Evolutionary conservation across 148 eudicot species (phyloP).

Genomic region (Dianthus caryophyllus): DNA sequence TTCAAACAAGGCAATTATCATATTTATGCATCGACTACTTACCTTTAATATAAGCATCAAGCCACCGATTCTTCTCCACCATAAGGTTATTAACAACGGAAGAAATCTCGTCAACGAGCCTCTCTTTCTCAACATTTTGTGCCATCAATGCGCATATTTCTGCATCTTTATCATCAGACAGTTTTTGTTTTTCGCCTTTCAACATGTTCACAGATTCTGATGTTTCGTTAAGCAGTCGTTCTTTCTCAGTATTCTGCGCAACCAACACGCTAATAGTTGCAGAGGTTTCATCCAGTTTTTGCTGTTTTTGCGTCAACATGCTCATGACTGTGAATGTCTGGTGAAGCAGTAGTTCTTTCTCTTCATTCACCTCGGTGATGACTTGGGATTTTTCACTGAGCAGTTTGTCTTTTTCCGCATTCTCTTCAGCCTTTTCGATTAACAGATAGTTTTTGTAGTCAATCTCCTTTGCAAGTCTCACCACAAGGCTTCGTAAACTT

Average conservation of each 20-base stretch:
- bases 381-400: slow-evolving; percentile 14
- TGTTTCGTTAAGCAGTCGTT: slow-evolving; percentile 16
- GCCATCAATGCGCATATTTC: slow-evolving; percentile 11
- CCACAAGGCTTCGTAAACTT: slow-evolving; percentile 17
- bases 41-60: slow-evolving; percentile 23
- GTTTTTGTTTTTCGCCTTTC: slow-evolving; percentile 16
- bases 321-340: slow-evolving; percentile 5
- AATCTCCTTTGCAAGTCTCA: slow-evolving; percentile 23
- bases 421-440: slow-evolving; percentile 21
- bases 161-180: slow-evolving; percentile 18
- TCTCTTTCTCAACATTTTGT: slow-evolving; percentile 14
- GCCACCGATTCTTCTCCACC: slow-evolving; percentile 16
- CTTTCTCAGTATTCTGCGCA: slow-evolving; percentile 14
- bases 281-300: slow-evolving; percentile 17
- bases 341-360: slow-evolving; percentile 20
- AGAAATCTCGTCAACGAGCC: slow-evolving; percentile 17
- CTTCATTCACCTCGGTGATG: slow-evolving; percentile 5
- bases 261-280: slow-evolving; percentile 10
- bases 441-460: slow-evolving; percentile 28
- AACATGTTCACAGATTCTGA: slow-evolving; percentile 11
- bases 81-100: slow-evolving; percentile 11
- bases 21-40: neutral
- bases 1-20: too few species aligned
- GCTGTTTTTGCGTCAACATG: slow-evolving; percentile 14
- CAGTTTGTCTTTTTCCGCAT: slow-evolving; percentile 10